Evolutionary conservation across 2,329 filamentous ascomycete genomes (phyloP).

Genomic region (Pyricularia sp.): DNA sequence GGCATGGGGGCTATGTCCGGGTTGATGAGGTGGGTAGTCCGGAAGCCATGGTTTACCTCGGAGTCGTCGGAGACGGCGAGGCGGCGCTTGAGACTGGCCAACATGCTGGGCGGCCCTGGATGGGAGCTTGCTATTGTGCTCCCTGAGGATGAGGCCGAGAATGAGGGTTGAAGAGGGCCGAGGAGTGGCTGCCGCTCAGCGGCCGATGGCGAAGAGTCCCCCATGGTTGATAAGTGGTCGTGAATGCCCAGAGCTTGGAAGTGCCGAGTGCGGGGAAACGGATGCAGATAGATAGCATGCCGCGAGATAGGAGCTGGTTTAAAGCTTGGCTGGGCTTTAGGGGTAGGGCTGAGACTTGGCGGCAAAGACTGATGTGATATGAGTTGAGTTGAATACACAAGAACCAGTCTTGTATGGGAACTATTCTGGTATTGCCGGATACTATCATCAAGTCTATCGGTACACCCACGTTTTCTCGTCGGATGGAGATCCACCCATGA

Average conservation of each 20-base stretch:
- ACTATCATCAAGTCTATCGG: background rate
- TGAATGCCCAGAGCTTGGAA: background rate
- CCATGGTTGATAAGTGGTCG: background rate
- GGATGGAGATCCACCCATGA: background rate
- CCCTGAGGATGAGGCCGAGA: background rate
- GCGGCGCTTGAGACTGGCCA: background rate
- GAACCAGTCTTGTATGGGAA: background rate
- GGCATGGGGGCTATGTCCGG: conserved; percentile 10
- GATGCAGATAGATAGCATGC: background rate
- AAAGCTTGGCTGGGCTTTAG: background rate
- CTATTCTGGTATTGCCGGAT: background rate
- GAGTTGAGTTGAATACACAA: background rate
- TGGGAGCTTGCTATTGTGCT: background rate
- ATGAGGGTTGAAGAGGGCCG: background rate
- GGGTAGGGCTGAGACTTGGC: background rate
- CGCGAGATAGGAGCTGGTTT: background rate
- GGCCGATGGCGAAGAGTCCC: background rate
- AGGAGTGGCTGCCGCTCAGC: background rate
- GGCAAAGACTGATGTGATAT: background rate
- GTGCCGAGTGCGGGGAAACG: background rate
- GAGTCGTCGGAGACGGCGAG: conserved; percentile 1
- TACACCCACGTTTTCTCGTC: too few relatives aligned
- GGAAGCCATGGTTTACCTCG: background rate
- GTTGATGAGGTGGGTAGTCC: conserved; percentile 8
- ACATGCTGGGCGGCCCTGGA: background rate